Evolutionary conservation across 768 basidiomycete species (phyloP).

Genomic region (Panaeolus cyanescens): DNA sequence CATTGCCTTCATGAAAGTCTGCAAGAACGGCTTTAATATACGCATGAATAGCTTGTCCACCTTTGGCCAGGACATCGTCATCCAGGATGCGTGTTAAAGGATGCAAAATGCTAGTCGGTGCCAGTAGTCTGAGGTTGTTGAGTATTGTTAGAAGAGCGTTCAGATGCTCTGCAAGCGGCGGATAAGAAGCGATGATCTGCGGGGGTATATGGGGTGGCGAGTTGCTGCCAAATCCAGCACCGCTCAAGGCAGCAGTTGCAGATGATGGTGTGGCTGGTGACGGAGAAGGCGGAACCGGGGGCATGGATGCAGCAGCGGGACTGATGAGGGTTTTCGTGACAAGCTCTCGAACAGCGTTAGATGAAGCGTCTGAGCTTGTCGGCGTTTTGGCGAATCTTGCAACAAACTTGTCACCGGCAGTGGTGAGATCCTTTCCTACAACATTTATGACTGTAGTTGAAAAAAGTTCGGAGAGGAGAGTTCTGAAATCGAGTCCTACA

Average conservation of each 20-base stretch:
- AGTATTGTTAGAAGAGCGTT: conserved; percentile 75
- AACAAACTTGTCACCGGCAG: conserved; percentile 40
- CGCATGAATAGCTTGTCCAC: conserved; percentile 45
- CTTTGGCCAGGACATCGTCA: conserved; percentile 41
- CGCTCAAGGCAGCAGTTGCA: conserved; percentile 9
- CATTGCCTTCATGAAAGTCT: conserved; percentile 6
- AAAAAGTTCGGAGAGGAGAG: conserved; percentile 67
- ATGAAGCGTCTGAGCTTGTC: conserved; percentile 10
- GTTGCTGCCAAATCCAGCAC: conserved; percentile 20
- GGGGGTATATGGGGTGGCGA: conserved; percentile 67
- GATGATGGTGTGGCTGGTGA: conserved; percentile 25
- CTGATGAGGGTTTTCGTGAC: conserved; percentile 58
- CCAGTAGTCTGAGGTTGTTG: conserved; percentile 81
- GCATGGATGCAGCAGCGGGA: conserved; percentile 31
- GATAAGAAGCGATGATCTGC: conserved; percentile 67
- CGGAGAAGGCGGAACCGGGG: conserved; percentile 24
- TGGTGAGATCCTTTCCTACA: conserved; percentile 52
- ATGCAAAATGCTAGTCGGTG: conserved; percentile 60
- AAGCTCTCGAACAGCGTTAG: conserved; percentile 19
- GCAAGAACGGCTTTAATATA: conserved; percentile 37
- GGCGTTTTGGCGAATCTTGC: conserved; percentile 26
- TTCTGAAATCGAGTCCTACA: conserved; percentile 89
- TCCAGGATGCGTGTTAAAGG: conserved; percentile 57
- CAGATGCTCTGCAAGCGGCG: conserved; percentile 70
- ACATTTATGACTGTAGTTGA: conserved; percentile 60